Percentiles rank a stretch among this genome's conserved stretches.
phyloP scores from a whole-genome alignment of 1,284 basidiomycete species.

The Ceratobasidium sp. region DNA sequence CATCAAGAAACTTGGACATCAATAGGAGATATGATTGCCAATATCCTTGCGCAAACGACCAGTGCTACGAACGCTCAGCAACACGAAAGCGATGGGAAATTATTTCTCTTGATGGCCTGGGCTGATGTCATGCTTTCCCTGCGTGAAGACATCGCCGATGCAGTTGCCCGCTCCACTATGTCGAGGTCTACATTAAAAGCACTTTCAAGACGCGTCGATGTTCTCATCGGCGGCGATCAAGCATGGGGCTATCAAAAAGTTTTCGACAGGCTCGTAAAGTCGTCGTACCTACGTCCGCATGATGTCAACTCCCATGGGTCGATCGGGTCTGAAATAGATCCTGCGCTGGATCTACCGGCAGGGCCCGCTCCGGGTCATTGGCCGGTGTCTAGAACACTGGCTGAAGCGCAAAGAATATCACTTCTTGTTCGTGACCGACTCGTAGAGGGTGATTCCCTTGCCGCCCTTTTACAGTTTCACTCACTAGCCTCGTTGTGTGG shows the following conservation, averaged over 20 bases:
- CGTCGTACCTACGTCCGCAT: constrained; percentile 29
- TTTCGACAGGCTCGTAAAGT: constrained; percentile 26
- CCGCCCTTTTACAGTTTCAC: constrained; percentile 30
- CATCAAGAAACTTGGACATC: constrained; percentile 14
- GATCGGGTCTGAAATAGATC: constrained; percentile 31
- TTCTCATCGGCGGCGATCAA: constrained; percentile 4
- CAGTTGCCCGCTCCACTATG: background rate
- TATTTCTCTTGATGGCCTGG: constrained; percentile 31
- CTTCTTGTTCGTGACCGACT: constrained; percentile 34
- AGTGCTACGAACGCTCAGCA: background rate
- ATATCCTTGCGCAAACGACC: background rate
- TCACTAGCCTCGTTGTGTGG: constrained; percentile 36
- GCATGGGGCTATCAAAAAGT: constrained; percentile 30
- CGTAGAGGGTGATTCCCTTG: constrained; percentile 28
- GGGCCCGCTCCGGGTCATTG: constrained; percentile 30
- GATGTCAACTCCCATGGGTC: constrained; percentile 12
- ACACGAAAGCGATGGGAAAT: constrained; percentile 1
- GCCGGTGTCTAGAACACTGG: constrained; percentile 29
- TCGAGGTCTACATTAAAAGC: constrained; percentile 4
- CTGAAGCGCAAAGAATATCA: constrained; percentile 34
- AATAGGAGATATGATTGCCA: constrained; percentile 19
- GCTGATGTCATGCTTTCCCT: constrained; percentile 36
- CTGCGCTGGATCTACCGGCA: constrained; percentile 34
- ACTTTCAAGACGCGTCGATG: constrained; percentile 16
- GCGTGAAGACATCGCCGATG: constrained; percentile 35